A percentile compares a stretch with the other conserved stretches of the same genome.
These are phyloP conservation scores for Abrus pulchellus DNA, from an alignment of 306 rosid genomes.

Conservation along the genomic window DNA sequence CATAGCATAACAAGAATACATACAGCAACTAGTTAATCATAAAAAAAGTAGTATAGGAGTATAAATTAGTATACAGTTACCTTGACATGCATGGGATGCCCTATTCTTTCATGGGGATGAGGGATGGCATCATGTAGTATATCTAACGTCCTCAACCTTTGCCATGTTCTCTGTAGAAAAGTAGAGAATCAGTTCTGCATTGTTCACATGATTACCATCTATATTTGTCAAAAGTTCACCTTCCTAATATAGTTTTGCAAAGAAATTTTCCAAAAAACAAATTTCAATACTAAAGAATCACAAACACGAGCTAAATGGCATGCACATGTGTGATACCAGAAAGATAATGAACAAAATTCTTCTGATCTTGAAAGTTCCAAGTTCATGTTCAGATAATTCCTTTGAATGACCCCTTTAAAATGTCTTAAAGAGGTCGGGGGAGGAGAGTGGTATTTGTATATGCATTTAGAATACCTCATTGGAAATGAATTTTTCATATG, in stretches of 20 bases:
- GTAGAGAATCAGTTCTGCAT: constrained; percentile 43
- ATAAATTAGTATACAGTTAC: constrained; percentile 51
- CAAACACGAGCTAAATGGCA: background rate
- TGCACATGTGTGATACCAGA: background rate
- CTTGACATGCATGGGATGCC: constrained; percentile 87
- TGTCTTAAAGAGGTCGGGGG: background rate
- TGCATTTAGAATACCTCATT: constrained; percentile 16
- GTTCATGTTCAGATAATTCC: background rate
- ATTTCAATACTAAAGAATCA: constrained; percentile 4
- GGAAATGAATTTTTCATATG: constrained; percentile 11
- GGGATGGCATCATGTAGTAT: constrained; percentile 82
- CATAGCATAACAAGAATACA: constrained; percentile 27
- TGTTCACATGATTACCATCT: background rate
- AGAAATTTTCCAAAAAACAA: background rate
- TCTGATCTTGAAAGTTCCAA: background rate
- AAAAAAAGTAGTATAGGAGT: background rate
- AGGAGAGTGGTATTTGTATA: background rate
- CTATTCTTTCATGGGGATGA: constrained; percentile 68
- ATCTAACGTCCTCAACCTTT: constrained; percentile 66
- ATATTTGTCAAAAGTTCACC: constrained; percentile 19
- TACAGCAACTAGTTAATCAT: constrained; percentile 32
- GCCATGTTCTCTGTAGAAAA: constrained; percentile 77
- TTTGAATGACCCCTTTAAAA: background rate
- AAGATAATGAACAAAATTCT: constrained; percentile 2
- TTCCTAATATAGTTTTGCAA: constrained; percentile 11